Evolutionary conservation across 1,139 yeast species (phyloP).

Genomic region (Yamadazyma triangularis): DNA sequence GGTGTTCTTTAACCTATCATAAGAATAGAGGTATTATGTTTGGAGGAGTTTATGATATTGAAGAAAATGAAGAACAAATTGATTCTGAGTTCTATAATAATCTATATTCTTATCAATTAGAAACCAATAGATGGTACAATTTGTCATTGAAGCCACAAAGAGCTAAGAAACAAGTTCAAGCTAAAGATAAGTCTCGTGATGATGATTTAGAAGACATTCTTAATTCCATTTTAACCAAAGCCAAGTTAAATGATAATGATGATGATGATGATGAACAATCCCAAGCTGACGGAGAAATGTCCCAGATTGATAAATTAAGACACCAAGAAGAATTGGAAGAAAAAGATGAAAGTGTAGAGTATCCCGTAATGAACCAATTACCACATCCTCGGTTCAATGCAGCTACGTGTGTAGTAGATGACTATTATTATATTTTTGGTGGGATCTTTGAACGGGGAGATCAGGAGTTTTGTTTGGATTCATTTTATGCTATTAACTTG

Average conservation of each 20-base stretch:
- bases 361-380: slow-evolving; percentile 54
- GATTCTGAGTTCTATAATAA: slow-evolving; percentile 83
- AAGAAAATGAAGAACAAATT: slow-evolving; percentile 89
- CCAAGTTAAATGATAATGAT: slow-evolving; percentile 54
- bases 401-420: slow-evolving; percentile 81
- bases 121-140: slow-evolving; percentile 85
- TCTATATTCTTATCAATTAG: slow-evolving; percentile 77
- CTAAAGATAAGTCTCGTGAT: slow-evolving; percentile 56
- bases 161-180: slow-evolving; percentile 42
- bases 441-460: slow-evolving; percentile 91
- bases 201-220: slow-evolving; percentile 81
- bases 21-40: slow-evolving; percentile 90
- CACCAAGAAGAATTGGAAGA: slow-evolving; percentile 36
- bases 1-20: slow-evolving; percentile 84
- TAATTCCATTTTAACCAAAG: slow-evolving; percentile 68
- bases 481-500: slow-evolving; percentile 80
- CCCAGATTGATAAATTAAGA: slow-evolving; percentile 37
- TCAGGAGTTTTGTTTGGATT: slow-evolving; percentile 76
- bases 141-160: slow-evolving; percentile 62
- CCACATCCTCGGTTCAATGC: slow-evolving; percentile 94
- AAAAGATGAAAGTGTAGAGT: slow-evolving; percentile 38
- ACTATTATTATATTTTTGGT: slow-evolving; percentile 77
- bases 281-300: slow-evolving; percentile 25
- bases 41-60: slow-evolving; percentile 94
- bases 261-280: slow-evolving; percentile 37